Conservation (phyloP, 139 green algal genomes). For the Chlorella vulgaris region DNA sequence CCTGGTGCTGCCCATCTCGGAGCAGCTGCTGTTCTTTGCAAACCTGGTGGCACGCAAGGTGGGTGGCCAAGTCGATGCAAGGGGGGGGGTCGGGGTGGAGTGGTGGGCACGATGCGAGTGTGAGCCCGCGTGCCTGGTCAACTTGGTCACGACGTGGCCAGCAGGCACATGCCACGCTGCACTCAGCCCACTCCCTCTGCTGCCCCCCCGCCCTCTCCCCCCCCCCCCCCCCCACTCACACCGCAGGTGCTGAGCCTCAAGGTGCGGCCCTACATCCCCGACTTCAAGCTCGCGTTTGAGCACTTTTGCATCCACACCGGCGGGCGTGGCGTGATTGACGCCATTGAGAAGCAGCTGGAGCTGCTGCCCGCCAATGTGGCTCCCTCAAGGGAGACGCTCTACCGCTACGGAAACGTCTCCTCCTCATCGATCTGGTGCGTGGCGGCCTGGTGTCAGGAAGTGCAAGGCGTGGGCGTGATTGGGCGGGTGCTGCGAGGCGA, state of each 20-base stretch:
- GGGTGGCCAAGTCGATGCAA: background rate
- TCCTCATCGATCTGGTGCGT: slow-evolving; percentile 64
- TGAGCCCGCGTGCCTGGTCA: background rate
- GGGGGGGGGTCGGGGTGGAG: too few species aligned
- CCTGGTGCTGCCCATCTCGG: slow-evolving; percentile 91
- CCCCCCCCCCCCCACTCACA: background rate
- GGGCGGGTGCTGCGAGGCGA: too few species aligned
- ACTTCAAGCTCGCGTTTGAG: slow-evolving; percentile 98
- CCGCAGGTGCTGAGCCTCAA: slow-evolving; percentile 50
- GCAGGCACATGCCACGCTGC: too few species aligned
- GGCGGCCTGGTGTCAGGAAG: background rate
- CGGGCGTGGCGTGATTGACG: slow-evolving; percentile 63
- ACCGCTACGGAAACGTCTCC: slow-evolving; percentile 72
- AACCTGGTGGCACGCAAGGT: slow-evolving; percentile 83
- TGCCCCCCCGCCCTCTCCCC: too few species aligned
- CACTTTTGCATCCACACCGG: slow-evolving; percentile 99
- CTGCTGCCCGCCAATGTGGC: slow-evolving; percentile 67
- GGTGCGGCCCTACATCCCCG: slow-evolving; percentile 90
- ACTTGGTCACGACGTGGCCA: background rate
- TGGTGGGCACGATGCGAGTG: too few species aligned
- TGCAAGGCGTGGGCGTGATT: too few species aligned
- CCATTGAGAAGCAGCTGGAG: slow-evolving; percentile 96
- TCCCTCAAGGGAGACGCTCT: slow-evolving; percentile 82
- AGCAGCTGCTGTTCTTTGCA: slow-evolving; percentile 93
- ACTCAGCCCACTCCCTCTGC: too few species aligned